Base-by-base conservation (phyloP, 306 rosid species). In the Pueraria montana region DNA sequence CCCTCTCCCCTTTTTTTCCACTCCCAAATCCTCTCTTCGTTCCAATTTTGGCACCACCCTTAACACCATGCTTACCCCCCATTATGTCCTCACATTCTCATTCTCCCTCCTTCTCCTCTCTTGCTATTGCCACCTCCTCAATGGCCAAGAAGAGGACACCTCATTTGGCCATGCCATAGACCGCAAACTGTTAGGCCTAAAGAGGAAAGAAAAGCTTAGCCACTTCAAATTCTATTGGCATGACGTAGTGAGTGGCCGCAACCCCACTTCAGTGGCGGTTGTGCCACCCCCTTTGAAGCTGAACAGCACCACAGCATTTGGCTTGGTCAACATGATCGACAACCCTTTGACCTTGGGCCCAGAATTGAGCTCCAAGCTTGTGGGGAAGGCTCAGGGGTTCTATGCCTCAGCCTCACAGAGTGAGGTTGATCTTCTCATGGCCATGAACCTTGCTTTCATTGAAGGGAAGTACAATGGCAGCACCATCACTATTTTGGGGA, bases 401-500 rank as follows among this genome's bases (percentile, higher is more conserved):
- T 93, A 89, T 26, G 92, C 94, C 0, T 62, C 86, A 2, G 87
- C 94, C 1, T 81, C 89, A 0, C 93, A 89, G 21, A 36, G 17
- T 8, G 89, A 91, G 3, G 0, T 85, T 2, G 85, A 77, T 21
- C 49, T 90, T 5, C 64, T 92, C 46, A 89, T 92, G 96, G 91
- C 92, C 0, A 88, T 89, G 96, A 94, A 92, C 42, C 91, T 94
- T 11, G 90, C 74, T 0, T 92, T 92, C 40, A 6, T 62, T 7
- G 86, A 90, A 17, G 97, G 97, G 9, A 94, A 94, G 40, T 92
- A 94, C 49, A 94, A 91, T 38, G 98, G 97, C 0, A 94, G 98
- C 79, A 86, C 89, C 8, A 38, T 92, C 32, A 87, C 93, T 0
- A 66, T 92, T 4, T 26, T 94, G 69, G 98, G 98, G 3, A 84